These are phyloP conservation scores for Phoma sp. DNA, from an alignment of 2,329 filamentous ascomycete species.

Conservation along the genomic window DNA sequence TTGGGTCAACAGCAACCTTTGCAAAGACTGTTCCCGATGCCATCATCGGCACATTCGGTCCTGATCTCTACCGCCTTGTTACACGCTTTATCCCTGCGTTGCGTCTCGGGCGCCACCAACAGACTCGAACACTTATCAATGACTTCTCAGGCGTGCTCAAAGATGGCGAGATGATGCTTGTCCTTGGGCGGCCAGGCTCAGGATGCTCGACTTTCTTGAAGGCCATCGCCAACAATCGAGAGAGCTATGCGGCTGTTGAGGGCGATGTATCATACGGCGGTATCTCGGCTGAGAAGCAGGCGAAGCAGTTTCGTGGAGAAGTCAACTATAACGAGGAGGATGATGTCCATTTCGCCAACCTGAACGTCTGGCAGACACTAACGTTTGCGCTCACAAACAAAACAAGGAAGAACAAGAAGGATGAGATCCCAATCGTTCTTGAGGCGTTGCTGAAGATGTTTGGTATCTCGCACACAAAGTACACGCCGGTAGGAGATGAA, in stretches of 20 bases:
- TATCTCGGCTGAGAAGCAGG: constrained; percentile 70
- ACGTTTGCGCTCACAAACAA: constrained; percentile 78
- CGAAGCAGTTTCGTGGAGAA: constrained; percentile 74
- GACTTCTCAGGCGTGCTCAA: constrained; percentile 72
- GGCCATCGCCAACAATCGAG: constrained; percentile 73
- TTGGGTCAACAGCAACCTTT: constrained; percentile 70
- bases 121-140: constrained; percentile 64
- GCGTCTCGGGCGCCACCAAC: constrained; percentile 55
- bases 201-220: constrained; percentile 82
- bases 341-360: constrained; percentile 73
- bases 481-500: constrained; percentile 78
- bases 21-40: constrained; percentile 77
- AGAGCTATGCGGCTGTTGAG: constrained; percentile 68
- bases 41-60: constrained; percentile 78
- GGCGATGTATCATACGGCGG: constrained; percentile 77
- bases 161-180: constrained; percentile 75
- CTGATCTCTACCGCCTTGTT: constrained; percentile 74
- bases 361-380: constrained; percentile 80
- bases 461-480: constrained; percentile 75
- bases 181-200: constrained; percentile 74
- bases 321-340: constrained; percentile 82
- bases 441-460: constrained; percentile 78
- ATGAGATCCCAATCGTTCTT: constrained; percentile 71
- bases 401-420: constrained; percentile 69
- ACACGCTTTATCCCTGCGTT: constrained; percentile 61